Evolutionary conservation across 768 basidiomycete species (phyloP), one percentile per base, ranked within the genome.

Genomic region (Phaffia tasmanica): DNA sequence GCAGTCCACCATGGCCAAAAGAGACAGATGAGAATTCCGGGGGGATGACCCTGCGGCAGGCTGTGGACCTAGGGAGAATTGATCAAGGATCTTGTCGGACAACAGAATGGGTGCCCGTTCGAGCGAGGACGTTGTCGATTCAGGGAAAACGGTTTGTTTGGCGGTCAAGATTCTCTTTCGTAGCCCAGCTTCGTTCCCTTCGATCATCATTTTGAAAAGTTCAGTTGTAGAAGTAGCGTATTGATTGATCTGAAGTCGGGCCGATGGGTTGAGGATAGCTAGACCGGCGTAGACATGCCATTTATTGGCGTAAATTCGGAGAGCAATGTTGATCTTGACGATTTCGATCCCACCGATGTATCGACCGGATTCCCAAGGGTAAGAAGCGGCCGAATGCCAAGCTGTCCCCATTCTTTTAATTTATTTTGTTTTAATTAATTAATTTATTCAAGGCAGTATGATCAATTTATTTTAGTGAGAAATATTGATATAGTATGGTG

Each of bases 271-370:
- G 69, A 99, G 83, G 74, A 98, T 89, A 0, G 94, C 94, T n/a
- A 99, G 83, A 1, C 95, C 94, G 18, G 94, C 94, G 75, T 99
- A 99, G 73, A 99, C 94, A 77, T 99, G 94, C 92, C 92, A 99
- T 69, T 91, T 87, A 76, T 92, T 95, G 54, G 89, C 83, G 77
- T 97, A 99, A 72, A 99, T 98, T 0, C 95, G 89, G 23, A 95
- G 83, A 70, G 88, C 85, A 76, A 97, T 86, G 80, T 99, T 99
- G 72, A 91, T 92, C 78, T 99, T 99, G 72, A 91, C 91, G 1
- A 90, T 93, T 76, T 99, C 95, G 72, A 99, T 92, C 0, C 95
- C 95, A 27, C 92, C 89, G 35, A 95, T 89, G 77, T 98, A 98
- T 57, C 88, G 84, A 0, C 89, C 88, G 19, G 77, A 77, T 77